Evolutionary conservation across 2,329 filamentous ascomycete genomes (phyloP), one percentile per base, ranked within the genome.

Genomic region (Emergomyces orientalis): DNA sequence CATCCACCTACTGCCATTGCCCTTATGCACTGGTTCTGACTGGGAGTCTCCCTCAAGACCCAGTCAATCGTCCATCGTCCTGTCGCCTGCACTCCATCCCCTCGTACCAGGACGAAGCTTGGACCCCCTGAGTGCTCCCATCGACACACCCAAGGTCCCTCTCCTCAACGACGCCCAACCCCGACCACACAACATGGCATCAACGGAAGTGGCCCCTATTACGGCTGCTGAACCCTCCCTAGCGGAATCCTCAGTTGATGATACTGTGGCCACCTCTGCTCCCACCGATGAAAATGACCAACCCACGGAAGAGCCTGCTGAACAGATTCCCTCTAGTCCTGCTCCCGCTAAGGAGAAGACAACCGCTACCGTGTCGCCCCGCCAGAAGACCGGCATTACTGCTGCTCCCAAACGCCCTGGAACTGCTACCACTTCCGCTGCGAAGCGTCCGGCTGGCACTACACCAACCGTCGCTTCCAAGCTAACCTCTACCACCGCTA

Each of bases 291-390:
- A 67, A 22, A 45, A n/a, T 27, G 60, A 62, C 34, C 58, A n/a
- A 7, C 41, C 58, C 3, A 25, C 17, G 8, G 6, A 25, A 17
- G 52, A 62, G 30, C 52, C 54, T 22, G 47, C 61, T 55, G 22
- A 62, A 39, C 59, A 75, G 45, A 73, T 72, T 22, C 64, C 71
- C 59, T 73, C 73, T 5, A 77, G 74, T 62, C 74, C 75, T 3
- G 41, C 56, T 47, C n/a, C 39, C 37, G 75, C 76, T 57, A 68
- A 67, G 30, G 65, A 67, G 59, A 73, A 70, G 64, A 71, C 71
- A 59, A 76, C 76, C 60, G 71, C 71, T 30, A 63, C 63, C 22
- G 70, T 69, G 49, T 66, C 69, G 11, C 74, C 75, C 13, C 71
- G 73, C 8, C 63, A 66, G 3, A 78, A 76, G 67, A 71, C 72